These are phyloP conservation scores for Staphylotrichum tortipilum DNA, from an alignment of 495 filamentous ascomycete species.

Conservation along the genomic window DNA sequence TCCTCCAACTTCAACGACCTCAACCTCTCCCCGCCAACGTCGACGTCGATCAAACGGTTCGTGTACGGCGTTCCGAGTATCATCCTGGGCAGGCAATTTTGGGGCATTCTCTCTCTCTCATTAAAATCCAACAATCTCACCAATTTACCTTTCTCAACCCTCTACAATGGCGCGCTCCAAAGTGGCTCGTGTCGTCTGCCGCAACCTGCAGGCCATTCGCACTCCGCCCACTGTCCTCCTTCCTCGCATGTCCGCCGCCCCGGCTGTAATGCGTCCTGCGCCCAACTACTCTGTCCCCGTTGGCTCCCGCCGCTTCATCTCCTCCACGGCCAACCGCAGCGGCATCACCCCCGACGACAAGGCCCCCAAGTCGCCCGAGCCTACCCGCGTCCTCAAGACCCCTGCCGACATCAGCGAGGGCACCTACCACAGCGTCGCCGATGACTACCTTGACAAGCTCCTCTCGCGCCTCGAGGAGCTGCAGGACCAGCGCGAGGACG, in stretches of 20 bases:
- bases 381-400: slow-evolving; percentile 15
- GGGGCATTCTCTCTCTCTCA: not conserved
- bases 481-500: slow-evolving; percentile 50
- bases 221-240: not conserved
- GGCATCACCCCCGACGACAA: slow-evolving; percentile 28
- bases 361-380: slow-evolving; percentile 13
- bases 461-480: slow-evolving; percentile 57
- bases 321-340: slow-evolving; percentile 12
- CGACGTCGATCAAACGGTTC: not conserved
- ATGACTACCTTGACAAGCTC: slow-evolving; percentile 49
- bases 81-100: too few relatives aligned
- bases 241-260: slow-evolving; percentile 4
- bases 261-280: not conserved
- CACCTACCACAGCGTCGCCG: slow-evolving; percentile 41
- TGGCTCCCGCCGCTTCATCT: slow-evolving; percentile 15
- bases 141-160: not conserved
- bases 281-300: too few relatives aligned
- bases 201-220: slow-evolving; percentile 10
- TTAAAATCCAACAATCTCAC: not conserved
- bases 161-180: slow-evolving; percentile 26
- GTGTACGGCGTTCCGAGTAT: too few relatives aligned
- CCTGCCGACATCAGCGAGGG: slow-evolving; percentile 28
- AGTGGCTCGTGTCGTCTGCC: slow-evolving; percentile 17
- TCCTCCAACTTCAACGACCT: not conserved
- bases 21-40: not conserved